phyloP scores from a whole-genome alignment of 208 protist genomes.

The Leishmania guyanensis region DNA sequence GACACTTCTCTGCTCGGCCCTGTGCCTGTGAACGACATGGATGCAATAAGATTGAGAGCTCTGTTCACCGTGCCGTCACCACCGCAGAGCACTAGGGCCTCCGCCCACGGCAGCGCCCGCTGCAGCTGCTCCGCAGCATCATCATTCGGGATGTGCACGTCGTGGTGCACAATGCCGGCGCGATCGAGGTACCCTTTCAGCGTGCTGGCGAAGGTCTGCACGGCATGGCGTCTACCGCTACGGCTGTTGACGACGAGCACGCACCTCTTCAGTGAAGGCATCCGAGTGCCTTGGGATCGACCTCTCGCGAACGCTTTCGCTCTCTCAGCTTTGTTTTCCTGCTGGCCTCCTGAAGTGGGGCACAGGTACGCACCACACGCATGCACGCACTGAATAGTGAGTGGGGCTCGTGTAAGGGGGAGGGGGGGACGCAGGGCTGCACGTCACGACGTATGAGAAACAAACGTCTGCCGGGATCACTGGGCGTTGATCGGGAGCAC shows the following conservation, averaged over 20 bases:
- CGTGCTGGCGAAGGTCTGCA: constrained; percentile 50
- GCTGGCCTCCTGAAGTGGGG: neutral
- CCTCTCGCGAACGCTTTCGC: neutral
- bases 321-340: neutral
- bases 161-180: constrained; percentile 68
- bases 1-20: neutral
- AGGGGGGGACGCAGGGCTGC: no score
- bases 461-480: neutral
- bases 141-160: constrained; percentile 49
- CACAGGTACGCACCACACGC: neutral
- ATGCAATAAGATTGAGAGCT: constrained; percentile 60
- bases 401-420: neutral
- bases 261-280: constrained; percentile 47
- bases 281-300: neutral
- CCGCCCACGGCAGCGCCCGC: constrained; percentile 19
- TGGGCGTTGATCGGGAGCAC: neutral
- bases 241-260: constrained; percentile 71
- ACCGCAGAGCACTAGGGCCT: constrained; percentile 65
- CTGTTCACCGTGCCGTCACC: constrained; percentile 83
- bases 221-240: constrained; percentile 57
- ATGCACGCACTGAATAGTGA: neutral
- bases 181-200: constrained; percentile 69
- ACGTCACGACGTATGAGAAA: neutral
- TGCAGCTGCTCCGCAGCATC: constrained; percentile 24
- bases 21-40: constrained; percentile 1